Evolutionary conservation across 805 yeast species (phyloP), one percentile per base, ranked within the genome.

Genomic region (Clavispora fructus): DNA sequence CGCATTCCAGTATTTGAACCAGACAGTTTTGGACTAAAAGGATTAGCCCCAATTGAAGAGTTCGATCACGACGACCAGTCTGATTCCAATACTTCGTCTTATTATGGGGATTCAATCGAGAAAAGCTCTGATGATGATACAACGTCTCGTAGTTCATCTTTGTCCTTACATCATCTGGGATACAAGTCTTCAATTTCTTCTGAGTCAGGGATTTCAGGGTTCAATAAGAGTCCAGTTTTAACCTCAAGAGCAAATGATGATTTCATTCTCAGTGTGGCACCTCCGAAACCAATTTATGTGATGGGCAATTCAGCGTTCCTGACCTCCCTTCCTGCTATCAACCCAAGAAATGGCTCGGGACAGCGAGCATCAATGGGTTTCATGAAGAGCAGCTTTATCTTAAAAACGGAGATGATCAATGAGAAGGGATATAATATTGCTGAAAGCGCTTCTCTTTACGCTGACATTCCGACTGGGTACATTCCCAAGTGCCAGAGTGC

Each of bases 331-430:
- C 52, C 56, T n/a, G 49, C 55, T 4, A 50, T 55, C 41, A 38
- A 43, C 16, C 37, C 50, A 33, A 37, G 29, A 19, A 30, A 23
- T 17, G 35, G 41, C 23, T 16, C 38, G 11, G 51, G 53, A 3
- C 52, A 45, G 39, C 57, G 71, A 41, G 75, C 69, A 27, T 71
- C 75, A 2, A 48, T 64, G 41, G 76, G 76, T 0, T 71, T 71
- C 53, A 71, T 71, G 75, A 66, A 71, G 57, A 61, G 68, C 43
- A 65, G 73, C 35, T 71, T 65, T 53, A 59, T 71, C 14, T 66
- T 71, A 58, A 68, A 68, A 60, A 67, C 66, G 58, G 75, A 69
- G 49, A 64, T 70, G 62, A 64, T 33, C 25, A 16, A 62, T 13
- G 45, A 57, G 13, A 46, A 58, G 43, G 71, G 73, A 6, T 61